These are phyloP conservation scores for Coemansia sp. DNA, from an alignment of 192 early-diverging fungal species.

Conservation along the genomic window DNA sequence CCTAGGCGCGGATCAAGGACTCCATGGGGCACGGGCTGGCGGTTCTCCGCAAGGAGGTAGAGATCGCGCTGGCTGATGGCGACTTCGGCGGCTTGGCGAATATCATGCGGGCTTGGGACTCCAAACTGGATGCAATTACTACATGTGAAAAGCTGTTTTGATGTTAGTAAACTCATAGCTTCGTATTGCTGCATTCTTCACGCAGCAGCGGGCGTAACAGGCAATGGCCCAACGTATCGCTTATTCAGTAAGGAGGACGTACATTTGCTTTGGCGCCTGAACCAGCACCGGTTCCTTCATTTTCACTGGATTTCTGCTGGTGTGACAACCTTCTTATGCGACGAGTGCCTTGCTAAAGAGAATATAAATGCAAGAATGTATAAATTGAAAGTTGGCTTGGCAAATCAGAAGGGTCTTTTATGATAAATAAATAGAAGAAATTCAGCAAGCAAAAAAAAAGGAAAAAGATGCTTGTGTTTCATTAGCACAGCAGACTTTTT, in stretches of 20 bases:
- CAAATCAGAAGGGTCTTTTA: too few relatives aligned
- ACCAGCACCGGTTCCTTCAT: slow-evolving; percentile 82
- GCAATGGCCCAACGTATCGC: too few relatives aligned
- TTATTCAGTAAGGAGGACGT: slow-evolving; percentile 15
- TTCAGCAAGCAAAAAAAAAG: not conserved
- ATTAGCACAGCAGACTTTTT: too few relatives aligned
- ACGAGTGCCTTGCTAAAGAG: not conserved
- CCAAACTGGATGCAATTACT: slow-evolving; percentile 95
- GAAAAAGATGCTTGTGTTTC: too few relatives aligned
- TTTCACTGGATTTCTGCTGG: not conserved
- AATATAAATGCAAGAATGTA: not conserved
- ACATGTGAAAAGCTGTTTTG: slow-evolving; percentile 4
- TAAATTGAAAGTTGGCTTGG: not conserved
- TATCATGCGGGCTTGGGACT: slow-evolving; percentile 84
- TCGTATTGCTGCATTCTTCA: too few relatives aligned
- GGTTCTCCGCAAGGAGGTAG: slow-evolving; percentile 66
- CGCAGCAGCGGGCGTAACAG: too few relatives aligned
- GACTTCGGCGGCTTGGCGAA: slow-evolving; percentile 85
- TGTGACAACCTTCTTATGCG: too few relatives aligned
- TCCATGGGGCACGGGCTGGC: slow-evolving; percentile 79
- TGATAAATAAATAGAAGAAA: not conserved
- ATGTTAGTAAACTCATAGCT: not conserved
- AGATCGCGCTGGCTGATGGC: slow-evolving; percentile 91
- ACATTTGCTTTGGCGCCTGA: slow-evolving; percentile 74
- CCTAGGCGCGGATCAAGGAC: slow-evolving; percentile 90